Evolutionary conservation across 805 yeast species (phyloP).

Genomic region (Kuraishia ogatae): DNA sequence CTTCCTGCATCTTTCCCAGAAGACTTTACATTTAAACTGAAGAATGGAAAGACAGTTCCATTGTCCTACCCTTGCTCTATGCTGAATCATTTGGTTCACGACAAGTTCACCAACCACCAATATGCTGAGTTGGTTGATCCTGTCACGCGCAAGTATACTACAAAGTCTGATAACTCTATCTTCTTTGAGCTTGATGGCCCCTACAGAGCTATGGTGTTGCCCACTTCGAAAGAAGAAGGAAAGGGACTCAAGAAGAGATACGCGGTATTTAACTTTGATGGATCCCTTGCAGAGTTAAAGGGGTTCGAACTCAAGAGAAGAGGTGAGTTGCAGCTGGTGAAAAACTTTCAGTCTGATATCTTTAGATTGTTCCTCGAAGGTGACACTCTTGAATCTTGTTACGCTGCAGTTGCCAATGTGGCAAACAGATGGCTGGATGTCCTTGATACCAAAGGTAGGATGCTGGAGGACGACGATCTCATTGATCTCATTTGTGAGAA

Average conservation of each 20-base stretch:
- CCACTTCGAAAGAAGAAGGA: conserved; percentile 96
- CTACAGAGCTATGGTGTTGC: conserved; percentile 92
- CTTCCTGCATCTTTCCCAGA: conserved; percentile 92
- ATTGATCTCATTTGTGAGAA: conserved; percentile 94
- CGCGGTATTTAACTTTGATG: conserved; percentile 95
- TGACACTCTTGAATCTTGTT: conserved; percentile 66
- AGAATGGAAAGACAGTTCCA: conserved; percentile 68
- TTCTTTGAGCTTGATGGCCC: conserved; percentile 99
- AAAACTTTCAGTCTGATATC: conserved; percentile 90
- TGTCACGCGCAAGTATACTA: conserved; percentile 56
- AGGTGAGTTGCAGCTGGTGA: conserved; percentile 90
- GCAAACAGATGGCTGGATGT: conserved; percentile 97
- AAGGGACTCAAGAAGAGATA: conserved; percentile 93
- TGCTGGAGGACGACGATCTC: conserved; percentile 88
- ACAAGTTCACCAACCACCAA: conserved; percentile 86
- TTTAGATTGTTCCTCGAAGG: conserved; percentile 91
- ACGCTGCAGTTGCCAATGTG: conserved; percentile 80
- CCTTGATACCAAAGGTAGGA: conserved; percentile 74
- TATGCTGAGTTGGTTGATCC: conserved; percentile 83
- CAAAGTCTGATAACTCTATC: conserved; percentile 84
- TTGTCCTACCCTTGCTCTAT: conserved; percentile 93
- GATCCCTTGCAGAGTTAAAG: conserved; percentile 87
- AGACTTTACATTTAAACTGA: conserved; percentile 59
- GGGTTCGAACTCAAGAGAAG: conserved; percentile 96
- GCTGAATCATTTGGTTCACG: conserved; percentile 90